Percentiles rank a stretch among this genome's conserved stretches.
These are phyloP conservation scores for Calonectria henricotiae DNA, from an alignment of 2,329 filamentous ascomycete genomes.

Conservation along the genomic window DNA sequence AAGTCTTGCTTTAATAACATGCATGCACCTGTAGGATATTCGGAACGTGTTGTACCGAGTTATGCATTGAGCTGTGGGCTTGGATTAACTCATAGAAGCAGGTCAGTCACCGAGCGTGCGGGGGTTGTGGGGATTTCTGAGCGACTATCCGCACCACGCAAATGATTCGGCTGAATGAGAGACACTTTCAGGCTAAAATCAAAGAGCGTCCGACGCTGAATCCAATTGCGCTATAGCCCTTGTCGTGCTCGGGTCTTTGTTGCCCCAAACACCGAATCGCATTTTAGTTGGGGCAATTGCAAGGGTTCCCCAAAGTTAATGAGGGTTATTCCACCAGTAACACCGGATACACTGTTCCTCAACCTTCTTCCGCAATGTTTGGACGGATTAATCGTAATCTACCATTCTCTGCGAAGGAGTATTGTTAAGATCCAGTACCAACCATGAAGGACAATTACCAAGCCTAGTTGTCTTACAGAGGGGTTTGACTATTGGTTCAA, in stretches of 20 bases:
- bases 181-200: slow-evolving; percentile 13
- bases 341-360: neutral
- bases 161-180: neutral
- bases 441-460: neutral
- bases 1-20: too few relatives aligned
- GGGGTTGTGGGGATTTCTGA: slow-evolving; percentile 1
- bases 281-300: neutral
- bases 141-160: neutral
- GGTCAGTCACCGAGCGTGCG: neutral
- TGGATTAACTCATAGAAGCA: slow-evolving; percentile 12
- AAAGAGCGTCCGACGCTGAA: neutral
- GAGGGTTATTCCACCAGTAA: slow-evolving; percentile 3
- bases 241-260: neutral
- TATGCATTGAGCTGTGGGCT: neutral
- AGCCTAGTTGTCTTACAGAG: neutral
- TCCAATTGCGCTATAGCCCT: neutral
- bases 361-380: neutral
- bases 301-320: neutral
- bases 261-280: neutral
- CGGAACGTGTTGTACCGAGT: slow-evolving; percentile 3
- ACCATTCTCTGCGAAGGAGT: too few relatives aligned
- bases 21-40: neutral
- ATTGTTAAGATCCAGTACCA: neutral
- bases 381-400: neutral
- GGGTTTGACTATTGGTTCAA: slow-evolving; percentile 10